Conservation (phyloP, 306 rosid species). For the Sphenostylis stenocarpa region DNA sequence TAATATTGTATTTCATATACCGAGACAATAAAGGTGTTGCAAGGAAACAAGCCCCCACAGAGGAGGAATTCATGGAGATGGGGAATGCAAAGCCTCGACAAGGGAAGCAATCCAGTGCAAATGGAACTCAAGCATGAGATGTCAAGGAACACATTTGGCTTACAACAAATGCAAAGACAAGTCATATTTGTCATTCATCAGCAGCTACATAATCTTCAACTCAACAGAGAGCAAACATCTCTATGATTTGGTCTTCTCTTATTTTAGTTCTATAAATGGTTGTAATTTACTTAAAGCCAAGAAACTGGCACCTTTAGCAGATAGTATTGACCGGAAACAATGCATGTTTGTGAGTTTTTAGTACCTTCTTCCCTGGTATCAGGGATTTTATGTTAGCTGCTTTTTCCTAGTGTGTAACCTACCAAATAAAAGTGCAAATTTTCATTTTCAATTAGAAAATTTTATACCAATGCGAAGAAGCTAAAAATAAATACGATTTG, state of each 20-base stretch:
- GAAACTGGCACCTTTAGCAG: background rate
- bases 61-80: slow-evolving; percentile 54
- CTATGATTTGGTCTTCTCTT: background rate
- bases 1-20: slow-evolving; percentile 73
- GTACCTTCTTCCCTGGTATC: background rate
- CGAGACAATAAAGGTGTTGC: slow-evolving; percentile 41
- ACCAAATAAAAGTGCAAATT: slow-evolving; percentile 4
- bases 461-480: background rate
- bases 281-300: background rate
- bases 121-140: slow-evolving; percentile 26
- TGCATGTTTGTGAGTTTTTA: background rate
- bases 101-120: slow-evolving; percentile 31
- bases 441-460: background rate
- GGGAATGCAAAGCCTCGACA: slow-evolving; percentile 51
- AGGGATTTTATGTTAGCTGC: background rate
- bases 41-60: slow-evolving; percentile 39
- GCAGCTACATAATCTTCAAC: background rate
- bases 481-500: background rate
- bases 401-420: background rate
- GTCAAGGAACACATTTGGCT: background rate
- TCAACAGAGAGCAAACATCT: slow-evolving; percentile 6
- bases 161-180: background rate
- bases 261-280: background rate
- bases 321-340: background rate
- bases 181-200: background rate